Evolutionary conservation across 768 basidiomycete genomes (phyloP).

Genomic region (Neoboletus brunneissimus): DNA sequence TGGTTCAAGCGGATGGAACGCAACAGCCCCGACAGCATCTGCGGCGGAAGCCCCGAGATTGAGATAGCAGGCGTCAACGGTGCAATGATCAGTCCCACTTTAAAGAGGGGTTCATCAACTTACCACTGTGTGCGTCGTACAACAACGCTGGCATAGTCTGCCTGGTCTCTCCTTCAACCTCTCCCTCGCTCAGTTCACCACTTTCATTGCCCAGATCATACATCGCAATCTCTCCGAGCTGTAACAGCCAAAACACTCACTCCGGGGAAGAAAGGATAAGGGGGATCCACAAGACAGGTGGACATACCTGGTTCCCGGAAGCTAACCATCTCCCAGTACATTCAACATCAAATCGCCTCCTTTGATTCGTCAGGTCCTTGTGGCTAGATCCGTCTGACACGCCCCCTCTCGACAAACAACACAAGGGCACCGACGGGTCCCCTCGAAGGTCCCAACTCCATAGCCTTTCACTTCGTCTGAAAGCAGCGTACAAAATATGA

Average conservation of each 20-base stretch:
- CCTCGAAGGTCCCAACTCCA: constrained; percentile 80
- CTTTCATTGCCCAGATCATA: constrained; percentile 47
- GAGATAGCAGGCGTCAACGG: neutral
- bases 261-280: neutral
- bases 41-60: neutral
- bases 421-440: constrained; percentile 43
- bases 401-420: constrained; percentile 28
- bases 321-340: constrained; percentile 58
- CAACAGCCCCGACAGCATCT: constrained; percentile 75
- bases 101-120: constrained; percentile 6
- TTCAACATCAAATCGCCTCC: constrained; percentile 76
- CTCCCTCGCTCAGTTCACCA: constrained; percentile 1
- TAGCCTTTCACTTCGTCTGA: constrained; percentile 56
- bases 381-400: neutral
- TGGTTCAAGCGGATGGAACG: constrained; percentile 67
- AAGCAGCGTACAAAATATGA: constrained; percentile 74
- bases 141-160: constrained; percentile 31
- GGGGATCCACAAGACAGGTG: neutral
- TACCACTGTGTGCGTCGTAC: constrained; percentile 60
- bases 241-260: neutral
- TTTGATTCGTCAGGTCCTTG: constrained; percentile 63
- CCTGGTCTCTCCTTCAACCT: neutral
- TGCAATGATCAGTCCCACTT: neutral
- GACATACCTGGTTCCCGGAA: constrained; percentile 64
- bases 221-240: constrained; percentile 60